These are phyloP conservation scores for Daldinia concentrica DNA, from an alignment of 495 filamentous ascomycete genomes.

Conservation along the genomic window DNA sequence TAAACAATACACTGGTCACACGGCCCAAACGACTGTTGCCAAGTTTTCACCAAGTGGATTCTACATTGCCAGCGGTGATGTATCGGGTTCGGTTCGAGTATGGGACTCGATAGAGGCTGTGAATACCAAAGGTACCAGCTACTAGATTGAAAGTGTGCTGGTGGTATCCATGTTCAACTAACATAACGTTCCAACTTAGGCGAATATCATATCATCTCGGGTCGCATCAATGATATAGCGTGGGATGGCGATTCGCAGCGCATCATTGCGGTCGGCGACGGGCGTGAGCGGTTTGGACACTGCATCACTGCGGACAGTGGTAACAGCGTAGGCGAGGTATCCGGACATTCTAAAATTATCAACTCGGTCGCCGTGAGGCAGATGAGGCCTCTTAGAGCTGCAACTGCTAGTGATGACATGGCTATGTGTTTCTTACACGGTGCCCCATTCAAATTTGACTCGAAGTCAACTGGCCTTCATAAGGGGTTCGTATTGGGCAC, in stretches of 20 bases:
- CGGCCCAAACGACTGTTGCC: slow-evolving; percentile 85
- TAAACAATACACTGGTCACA: slow-evolving; percentile 92
- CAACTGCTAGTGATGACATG: slow-evolving; percentile 89
- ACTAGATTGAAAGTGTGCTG: not conserved
- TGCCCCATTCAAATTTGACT: slow-evolving; percentile 93
- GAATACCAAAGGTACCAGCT: slow-evolving; percentile 66
- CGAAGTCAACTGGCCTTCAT: slow-evolving; percentile 75
- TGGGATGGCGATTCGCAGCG: slow-evolving; percentile 98
- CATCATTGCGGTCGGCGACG: slow-evolving; percentile 94
- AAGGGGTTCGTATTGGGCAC: slow-evolving; percentile 88
- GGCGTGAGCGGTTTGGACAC: slow-evolving; percentile 91
- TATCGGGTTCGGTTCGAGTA: slow-evolving; percentile 81
- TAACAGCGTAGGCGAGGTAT: slow-evolving; percentile 93
- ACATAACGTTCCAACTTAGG: slow-evolving; percentile 53
- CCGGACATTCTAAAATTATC: slow-evolving; percentile 87
- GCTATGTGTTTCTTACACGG: slow-evolving; percentile 92
- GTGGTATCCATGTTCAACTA: slow-evolving; percentile 19
- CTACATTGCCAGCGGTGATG: slow-evolving; percentile 94
- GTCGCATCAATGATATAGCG: slow-evolving; percentile 92
- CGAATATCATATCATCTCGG: slow-evolving; percentile 94
- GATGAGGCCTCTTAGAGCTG: slow-evolving; percentile 87
- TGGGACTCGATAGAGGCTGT: slow-evolving; percentile 81
- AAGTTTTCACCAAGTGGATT: slow-evolving; percentile 94
- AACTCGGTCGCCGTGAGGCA: slow-evolving; percentile 91
- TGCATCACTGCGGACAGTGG: slow-evolving; percentile 96